Percentiles rank a stretch among this genome's conserved stretches.
Evolutionary conservation across 352 stramenopile genomes (phyloP).

Genomic region (Globisporangium perplexum): DNA sequence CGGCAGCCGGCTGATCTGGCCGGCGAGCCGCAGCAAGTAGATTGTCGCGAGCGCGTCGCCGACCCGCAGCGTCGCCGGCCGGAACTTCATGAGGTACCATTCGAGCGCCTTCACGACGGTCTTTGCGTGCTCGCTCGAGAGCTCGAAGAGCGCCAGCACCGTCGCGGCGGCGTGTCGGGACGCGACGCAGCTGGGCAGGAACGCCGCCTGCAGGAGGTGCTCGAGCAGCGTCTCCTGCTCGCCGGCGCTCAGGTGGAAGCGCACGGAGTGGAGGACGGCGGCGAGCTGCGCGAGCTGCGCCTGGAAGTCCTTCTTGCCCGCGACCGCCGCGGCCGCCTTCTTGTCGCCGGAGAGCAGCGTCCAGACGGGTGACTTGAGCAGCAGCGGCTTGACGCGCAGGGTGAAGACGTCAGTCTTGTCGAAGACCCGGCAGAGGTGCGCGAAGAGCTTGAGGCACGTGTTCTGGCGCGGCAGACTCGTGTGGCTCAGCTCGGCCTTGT

Average conservation of each 20-base stretch:
- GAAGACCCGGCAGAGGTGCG: constrained; percentile 46
- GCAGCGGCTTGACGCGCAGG: constrained; percentile 23
- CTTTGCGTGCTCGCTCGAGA: constrained; percentile 28
- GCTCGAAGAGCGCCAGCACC: constrained; percentile 42
- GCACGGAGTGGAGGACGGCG: constrained; percentile 49
- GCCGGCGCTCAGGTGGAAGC: constrained; percentile 35
- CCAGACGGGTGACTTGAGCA: constrained; percentile 53
- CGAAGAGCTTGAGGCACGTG: constrained; percentile 54
- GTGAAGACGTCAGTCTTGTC: constrained; percentile 40
- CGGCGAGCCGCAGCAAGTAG: constrained; percentile 55
- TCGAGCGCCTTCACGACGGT: constrained; percentile 41
- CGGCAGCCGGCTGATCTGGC: constrained; percentile 49
- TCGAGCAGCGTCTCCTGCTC: constrained; percentile 36
- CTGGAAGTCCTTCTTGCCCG: constrained; percentile 45
- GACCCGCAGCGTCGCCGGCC: constrained; percentile 36
- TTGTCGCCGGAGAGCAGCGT: constrained; percentile 35
- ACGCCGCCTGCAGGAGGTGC: constrained; percentile 45
- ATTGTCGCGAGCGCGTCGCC: constrained; percentile 59
- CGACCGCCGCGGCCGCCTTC: constrained; percentile 33
- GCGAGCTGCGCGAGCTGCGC: constrained; percentile 44
- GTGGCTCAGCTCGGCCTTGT: constrained; percentile 44
- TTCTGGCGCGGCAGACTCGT: constrained; percentile 40
- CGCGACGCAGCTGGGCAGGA: constrained; percentile 33
- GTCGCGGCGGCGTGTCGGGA: constrained; percentile 61
- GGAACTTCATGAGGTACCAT: constrained; percentile 41